Base-by-base conservation (phyloP, 1,139 yeast species). In the Yamadazyma kanchanaburiensis region DNA sequence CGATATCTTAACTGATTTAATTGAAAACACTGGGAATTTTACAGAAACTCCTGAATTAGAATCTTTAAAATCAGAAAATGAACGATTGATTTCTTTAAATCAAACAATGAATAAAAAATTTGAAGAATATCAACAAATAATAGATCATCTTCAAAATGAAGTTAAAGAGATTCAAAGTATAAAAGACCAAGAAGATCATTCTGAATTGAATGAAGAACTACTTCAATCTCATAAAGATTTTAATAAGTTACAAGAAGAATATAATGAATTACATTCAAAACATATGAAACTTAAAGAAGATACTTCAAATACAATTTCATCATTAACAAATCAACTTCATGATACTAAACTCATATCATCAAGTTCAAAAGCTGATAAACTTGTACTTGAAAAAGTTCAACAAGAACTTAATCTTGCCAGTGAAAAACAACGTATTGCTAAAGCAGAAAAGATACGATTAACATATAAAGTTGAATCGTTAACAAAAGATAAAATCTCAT, bases 361-460 rank as follows among this genome's bases (percentile, higher is more conserved):
- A 28, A 18, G 25, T 1, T 34, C 45, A 9, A 50, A 44, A 21
- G 43, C 60, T 10, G 55, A 55, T 30, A 46, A 44, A 22, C 15
- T 29, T 5, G 31, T 30, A 2, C 32, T 51, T 12, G 67, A 64
- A 10, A 60, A 54, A 32, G 39, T 62, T 4, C 58, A 58, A 22
- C 60, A 57, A 22, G 73, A 68, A 15, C 50, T 73, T 24, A 64
- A 67, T 18, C 42, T 48, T 5, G 70, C 78, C 0, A 60, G 64
- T 6, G 70, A 72, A 16, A 74, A 71, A 39, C 76, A 73, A 37
- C 49, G 78, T 26, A 50, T 60, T 3, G 49, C 67, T 25, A 64
- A 66, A 22, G 70, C 78, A 4, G 82, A 76, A 38, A 73, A 71
- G 38, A 61, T 67, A 15, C 58, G 67, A 37, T 48, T 70, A 15